These are phyloP conservation scores for Daldinia eschscholtzii DNA, from an alignment of 2,329 filamentous ascomycete genomes.

Conservation along the genomic window DNA sequence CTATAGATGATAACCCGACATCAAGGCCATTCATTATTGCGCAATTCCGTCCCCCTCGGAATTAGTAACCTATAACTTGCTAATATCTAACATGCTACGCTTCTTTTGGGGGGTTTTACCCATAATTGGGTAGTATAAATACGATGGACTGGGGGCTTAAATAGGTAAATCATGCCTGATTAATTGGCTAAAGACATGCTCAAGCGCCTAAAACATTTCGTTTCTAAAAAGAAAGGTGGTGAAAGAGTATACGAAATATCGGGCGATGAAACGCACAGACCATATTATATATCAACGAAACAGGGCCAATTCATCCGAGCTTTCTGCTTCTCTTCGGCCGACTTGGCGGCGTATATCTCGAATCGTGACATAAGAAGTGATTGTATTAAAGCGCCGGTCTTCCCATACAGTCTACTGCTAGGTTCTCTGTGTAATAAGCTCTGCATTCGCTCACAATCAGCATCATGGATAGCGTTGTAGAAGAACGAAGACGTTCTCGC, in stretches of 20 bases:
- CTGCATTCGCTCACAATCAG: background rate
- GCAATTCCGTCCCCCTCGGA: background rate
- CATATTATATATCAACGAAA: background rate
- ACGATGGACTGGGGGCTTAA: no score
- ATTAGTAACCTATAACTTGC: background rate
- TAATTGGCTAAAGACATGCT: background rate
- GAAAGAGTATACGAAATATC: background rate
- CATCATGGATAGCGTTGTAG: conserved; percentile 14
- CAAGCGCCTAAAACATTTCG: background rate
- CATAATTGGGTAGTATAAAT: background rate
- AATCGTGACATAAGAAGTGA: background rate
- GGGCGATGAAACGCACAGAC: background rate
- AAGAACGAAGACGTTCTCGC: conserved; percentile 17
- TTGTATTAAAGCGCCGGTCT: background rate
- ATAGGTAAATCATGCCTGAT: background rate
- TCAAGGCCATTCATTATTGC: background rate
- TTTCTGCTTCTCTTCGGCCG: background rate
- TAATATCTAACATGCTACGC: background rate
- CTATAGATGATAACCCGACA: background rate
- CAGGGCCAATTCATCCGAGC: background rate
- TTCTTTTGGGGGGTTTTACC: background rate
- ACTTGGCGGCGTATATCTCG: background rate
- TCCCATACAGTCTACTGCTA: background rate
- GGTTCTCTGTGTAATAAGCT: background rate
- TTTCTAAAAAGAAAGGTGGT: background rate